A percentile compares a stretch with the other conserved stretches of the same genome.
Conservation (phyloP, 176 grass and related monocot species). For the Stipa capillata region DNA sequence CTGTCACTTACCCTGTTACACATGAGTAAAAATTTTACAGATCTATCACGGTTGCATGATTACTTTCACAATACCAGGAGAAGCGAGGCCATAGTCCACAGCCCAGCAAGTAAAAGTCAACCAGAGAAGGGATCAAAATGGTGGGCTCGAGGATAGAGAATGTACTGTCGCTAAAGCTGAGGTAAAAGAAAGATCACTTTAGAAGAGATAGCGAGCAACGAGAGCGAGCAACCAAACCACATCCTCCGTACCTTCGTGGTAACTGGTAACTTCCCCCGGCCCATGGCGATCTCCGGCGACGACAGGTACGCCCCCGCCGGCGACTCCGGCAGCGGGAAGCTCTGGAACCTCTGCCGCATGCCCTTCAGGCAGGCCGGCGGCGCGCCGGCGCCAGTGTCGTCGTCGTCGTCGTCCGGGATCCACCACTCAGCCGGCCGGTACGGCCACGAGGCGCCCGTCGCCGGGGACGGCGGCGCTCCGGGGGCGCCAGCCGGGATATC, state of each 20-base stretch:
- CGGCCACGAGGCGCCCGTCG: constrained; percentile 24
- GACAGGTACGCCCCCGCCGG: constrained; percentile 34
- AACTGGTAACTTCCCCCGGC: constrained; percentile 19
- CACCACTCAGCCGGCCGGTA: constrained; percentile 51
- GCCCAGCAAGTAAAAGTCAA: constrained; percentile 27
- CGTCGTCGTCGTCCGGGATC: constrained; percentile 50
- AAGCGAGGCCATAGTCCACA: constrained; percentile 26
- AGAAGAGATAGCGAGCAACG: background rate
- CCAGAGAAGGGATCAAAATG: constrained; percentile 13
- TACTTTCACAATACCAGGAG: constrained; percentile 19
- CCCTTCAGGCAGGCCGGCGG: constrained; percentile 66
- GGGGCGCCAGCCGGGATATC: constrained; percentile 37
- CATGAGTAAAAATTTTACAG: background rate
- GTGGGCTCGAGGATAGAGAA: constrained; percentile 18
- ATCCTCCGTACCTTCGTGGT: background rate
- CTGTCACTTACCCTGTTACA: background rate
- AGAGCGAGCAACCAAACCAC: background rate
- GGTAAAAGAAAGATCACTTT: constrained; percentile 23
- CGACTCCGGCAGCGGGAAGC: constrained; percentile 46
- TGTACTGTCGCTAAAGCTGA: constrained; percentile 33
- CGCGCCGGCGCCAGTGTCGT: constrained; percentile 13
- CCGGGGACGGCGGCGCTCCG: constrained; percentile 15
- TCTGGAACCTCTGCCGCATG: constrained; percentile 93
- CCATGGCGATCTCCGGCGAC: constrained; percentile 72
- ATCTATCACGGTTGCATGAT: constrained; percentile 18